These are phyloP conservation scores for Phoenix dactylifera DNA, from an alignment of 176 grass and related monocot genomes.

Conservation along the genomic window DNA sequence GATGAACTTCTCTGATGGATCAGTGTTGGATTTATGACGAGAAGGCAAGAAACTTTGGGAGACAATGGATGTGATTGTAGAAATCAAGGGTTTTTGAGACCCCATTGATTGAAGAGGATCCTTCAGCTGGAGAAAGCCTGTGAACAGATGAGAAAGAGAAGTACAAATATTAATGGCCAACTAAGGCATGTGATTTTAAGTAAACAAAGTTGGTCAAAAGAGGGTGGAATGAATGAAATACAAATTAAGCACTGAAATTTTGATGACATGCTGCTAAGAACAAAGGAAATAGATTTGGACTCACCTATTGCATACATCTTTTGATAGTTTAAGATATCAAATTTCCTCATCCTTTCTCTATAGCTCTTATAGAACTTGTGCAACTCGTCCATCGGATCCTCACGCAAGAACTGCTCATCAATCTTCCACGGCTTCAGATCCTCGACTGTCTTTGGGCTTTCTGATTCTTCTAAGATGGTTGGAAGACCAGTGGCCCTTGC, in stretches of 20 bases:
- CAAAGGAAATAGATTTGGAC: neutral
- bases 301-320: constrained; percentile 96
- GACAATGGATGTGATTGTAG: constrained; percentile 57
- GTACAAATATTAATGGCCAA: no score
- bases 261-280: neutral
- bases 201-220: no score
- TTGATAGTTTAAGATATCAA: constrained; percentile 84
- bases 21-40: constrained; percentile 32
- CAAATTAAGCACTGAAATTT: neutral
- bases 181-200: neutral
- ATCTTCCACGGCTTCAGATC: constrained; percentile 89
- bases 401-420: constrained; percentile 62
- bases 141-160: neutral
- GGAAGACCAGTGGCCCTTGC: constrained; percentile 51
- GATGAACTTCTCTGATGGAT: constrained; percentile 60
- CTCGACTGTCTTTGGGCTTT: constrained; percentile 58
- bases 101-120: constrained; percentile 36
- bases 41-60: constrained; percentile 51
- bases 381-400: constrained; percentile 84
- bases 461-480: constrained; percentile 82
- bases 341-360: constrained; percentile 92
- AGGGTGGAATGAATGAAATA: no score
- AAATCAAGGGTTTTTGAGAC: constrained; percentile 48
- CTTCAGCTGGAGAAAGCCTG: constrained; percentile 88
- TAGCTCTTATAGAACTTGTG: constrained; percentile 95